A percentile compares a stretch with the other conserved stretches of the same genome.
phyloP scores from a whole-genome alignment of 352 stramenopile species.

The Paralagenidium karlingii region DNA sequence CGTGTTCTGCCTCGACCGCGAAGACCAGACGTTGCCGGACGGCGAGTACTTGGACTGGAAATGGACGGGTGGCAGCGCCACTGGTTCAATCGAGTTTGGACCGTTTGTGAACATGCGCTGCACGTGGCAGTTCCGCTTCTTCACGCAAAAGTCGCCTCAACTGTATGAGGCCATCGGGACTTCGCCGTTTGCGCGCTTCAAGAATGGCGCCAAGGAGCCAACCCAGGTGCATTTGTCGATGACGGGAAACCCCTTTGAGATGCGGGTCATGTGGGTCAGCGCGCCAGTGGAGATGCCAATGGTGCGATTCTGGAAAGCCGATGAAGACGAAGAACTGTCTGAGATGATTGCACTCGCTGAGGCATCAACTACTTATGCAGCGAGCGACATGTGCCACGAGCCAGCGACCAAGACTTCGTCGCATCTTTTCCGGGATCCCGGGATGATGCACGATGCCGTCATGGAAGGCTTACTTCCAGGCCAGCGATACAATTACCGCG shows the following conservation, averaged over 20 bases:
- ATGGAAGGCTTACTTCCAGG: slow-evolving; percentile 6
- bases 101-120: slow-evolving; percentile 19
- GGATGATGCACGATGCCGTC: slow-evolving; percentile 9
- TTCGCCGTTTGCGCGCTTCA: slow-evolving; percentile 8
- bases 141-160: slow-evolving; percentile 1
- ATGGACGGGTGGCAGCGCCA: neutral
- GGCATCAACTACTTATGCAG: slow-evolving; percentile 16
- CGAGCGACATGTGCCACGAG: slow-evolving; percentile 16
- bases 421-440: slow-evolving; percentile 12
- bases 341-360: too few species aligned
- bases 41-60: slow-evolving; percentile 7
- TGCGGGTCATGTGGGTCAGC: slow-evolving; percentile 14
- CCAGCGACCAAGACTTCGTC: slow-evolving; percentile 7
- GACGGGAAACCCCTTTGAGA: slow-evolving; percentile 9
- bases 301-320: slow-evolving; percentile 4
- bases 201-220: slow-evolving; percentile 6
- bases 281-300: slow-evolving; percentile 1
- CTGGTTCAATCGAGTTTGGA: slow-evolving; percentile 3
- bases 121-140: slow-evolving; percentile 19
- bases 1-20: slow-evolving; percentile 8
- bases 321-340: too few species aligned
- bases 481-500: slow-evolving; percentile 12
- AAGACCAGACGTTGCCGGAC: neutral
- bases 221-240: slow-evolving; percentile 14
- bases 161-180: slow-evolving; percentile 12